A percentile compares a stretch with the other conserved stretches of the same genome.
phyloP scores from a whole-genome alignment of 768 basidiomycete species.

The Lepiota brunneoincarnata region DNA sequence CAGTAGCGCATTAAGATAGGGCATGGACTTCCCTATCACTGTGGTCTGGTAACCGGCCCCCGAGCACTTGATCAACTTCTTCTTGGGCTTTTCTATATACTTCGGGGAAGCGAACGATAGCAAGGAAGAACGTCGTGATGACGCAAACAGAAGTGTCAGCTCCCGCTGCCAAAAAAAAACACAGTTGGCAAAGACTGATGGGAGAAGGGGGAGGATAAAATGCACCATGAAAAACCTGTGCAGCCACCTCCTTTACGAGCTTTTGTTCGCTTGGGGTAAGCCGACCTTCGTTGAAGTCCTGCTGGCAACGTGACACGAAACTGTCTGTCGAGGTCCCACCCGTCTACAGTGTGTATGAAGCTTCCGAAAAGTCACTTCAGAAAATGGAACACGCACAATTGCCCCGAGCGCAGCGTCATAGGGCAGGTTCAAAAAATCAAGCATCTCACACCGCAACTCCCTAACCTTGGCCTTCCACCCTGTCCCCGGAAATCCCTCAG shows the following conservation, averaged over 20 bases:
- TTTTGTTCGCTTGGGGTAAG: slow-evolving; percentile 8
- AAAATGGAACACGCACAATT: slow-evolving; percentile 14
- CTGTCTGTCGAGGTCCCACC: slow-evolving; percentile 13
- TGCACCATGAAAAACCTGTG: slow-evolving; percentile 17
- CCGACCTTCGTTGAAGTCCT: slow-evolving; percentile 11
- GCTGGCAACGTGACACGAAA: slow-evolving; percentile 13
- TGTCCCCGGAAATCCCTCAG: slow-evolving; percentile 47
- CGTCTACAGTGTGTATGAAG: slow-evolving; percentile 2
- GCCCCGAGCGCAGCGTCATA: slow-evolving; percentile 17
- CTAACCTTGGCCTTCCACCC: slow-evolving; percentile 35
- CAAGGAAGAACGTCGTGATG: slow-evolving; percentile 12
- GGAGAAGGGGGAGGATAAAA: background rate
- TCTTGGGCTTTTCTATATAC: slow-evolving; percentile 33
- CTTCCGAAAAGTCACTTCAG: background rate
- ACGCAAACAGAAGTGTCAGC: slow-evolving; percentile 10
- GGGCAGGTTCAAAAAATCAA: slow-evolving; percentile 21
- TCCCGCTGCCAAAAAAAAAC: background rate
- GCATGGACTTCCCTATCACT: slow-evolving; percentile 16
- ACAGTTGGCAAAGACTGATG: too few relatives aligned
- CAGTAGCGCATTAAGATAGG: slow-evolving; percentile 17
- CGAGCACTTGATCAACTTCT: slow-evolving; percentile 34
- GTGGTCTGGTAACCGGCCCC: slow-evolving; percentile 16
- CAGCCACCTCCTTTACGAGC: slow-evolving; percentile 17
- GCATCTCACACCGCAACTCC: slow-evolving; percentile 14
- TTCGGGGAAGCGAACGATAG: slow-evolving; percentile 25